Evolutionary conservation across 1,284 basidiomycete species (phyloP), one percentile per base, ranked within the genome.

Genomic region (Tetrapyrgos nigripes): DNA sequence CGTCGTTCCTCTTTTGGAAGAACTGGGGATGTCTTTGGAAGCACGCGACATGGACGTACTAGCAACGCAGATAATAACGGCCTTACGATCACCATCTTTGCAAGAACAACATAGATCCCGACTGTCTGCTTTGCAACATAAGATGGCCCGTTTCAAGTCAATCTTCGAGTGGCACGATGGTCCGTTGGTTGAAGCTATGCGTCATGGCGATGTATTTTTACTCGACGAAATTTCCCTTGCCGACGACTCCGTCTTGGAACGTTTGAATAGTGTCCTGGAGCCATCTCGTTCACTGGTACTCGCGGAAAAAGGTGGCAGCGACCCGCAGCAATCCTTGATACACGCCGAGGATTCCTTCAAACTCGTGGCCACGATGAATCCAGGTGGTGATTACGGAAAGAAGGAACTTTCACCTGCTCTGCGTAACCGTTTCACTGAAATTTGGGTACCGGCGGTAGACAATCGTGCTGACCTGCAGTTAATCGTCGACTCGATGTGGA

Each of bases 341-440:
- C 78, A 76, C 28, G 95, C 94, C 2, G 71, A 79, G 13, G 73
- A 80, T 3, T 76, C 76, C 3, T 99, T 99, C 82, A 91, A 97
- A 71, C 86, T 99, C 37, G 81, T 98, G 0, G 96, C 97, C 1
- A 99, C 97, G 0, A 99, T 99, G 97, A 99, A 99, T 72, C 97
- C 97, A 0, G 97, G 97, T 33, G 97, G 97, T 35, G 97, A 99
- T 72, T 99, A 97, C 68, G 97, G 97, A 40, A 99, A 99, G 80
- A 99, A 99, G 73, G 97, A 99, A 72, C 82, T 99, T 3, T 98
- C 96, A 1, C 97, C 97, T 27, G 97, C 97, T 0, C 81, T 99
- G 47, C 87, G 97, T 26, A 99, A 99, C 76, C 89, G 97, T 14
- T 99, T 99, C 77, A 99, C 97, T 10, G 97, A 99, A 72, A 97